Conservation (phyloP, 2,329 filamentous ascomycete species). For the Colletotrichum ledebouriae region DNA sequence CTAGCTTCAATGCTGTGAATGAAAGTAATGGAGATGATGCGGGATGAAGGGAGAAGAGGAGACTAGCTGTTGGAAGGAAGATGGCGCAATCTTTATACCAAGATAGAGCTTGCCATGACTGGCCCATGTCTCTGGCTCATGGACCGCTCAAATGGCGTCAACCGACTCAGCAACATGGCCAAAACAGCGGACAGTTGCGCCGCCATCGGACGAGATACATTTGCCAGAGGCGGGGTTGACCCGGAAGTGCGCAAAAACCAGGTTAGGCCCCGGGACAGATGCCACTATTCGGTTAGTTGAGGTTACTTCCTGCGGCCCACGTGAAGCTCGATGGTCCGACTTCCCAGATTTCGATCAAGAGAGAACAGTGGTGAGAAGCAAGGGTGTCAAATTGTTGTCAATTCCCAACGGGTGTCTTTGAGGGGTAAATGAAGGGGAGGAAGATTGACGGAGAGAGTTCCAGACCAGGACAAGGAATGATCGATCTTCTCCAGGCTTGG, state of each 20-base stretch:
- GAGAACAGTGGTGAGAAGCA: conserved; percentile 22
- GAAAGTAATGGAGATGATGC: conserved; percentile 35
- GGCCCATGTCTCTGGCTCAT: conserved; percentile 2
- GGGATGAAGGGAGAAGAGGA: not conserved
- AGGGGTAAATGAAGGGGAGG: conserved; percentile 9
- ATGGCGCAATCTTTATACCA: conserved; percentile 29
- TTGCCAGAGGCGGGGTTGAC: conserved; percentile 10
- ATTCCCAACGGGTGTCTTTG: conserved; percentile 30
- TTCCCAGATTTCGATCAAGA: conserved; percentile 17
- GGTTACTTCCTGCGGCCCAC: conserved; percentile 20
- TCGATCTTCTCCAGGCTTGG: conserved; percentile 26
- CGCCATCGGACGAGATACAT: conserved; percentile 32
- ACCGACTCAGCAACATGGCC: conserved; percentile 12
- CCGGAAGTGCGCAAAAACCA: conserved; percentile 19
- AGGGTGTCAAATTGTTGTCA: conserved; percentile 28
- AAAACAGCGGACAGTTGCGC: conserved; percentile 22
- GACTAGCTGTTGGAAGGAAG: not conserved
- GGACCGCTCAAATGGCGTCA: conserved; percentile 28
- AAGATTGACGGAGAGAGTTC: conserved; percentile 9
- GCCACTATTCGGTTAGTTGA: conserved; percentile 33
- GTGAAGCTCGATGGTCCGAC: conserved; percentile 13
- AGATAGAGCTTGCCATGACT: not conserved
- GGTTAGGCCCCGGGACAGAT: conserved; percentile 14
- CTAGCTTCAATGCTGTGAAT: conserved; percentile 39
- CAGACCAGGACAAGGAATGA: conserved; percentile 22